Evolutionary conservation across 305 asterid species (phyloP), one percentile per base, ranked within the genome.

Genomic region (Fraxinus nigra): DNA sequence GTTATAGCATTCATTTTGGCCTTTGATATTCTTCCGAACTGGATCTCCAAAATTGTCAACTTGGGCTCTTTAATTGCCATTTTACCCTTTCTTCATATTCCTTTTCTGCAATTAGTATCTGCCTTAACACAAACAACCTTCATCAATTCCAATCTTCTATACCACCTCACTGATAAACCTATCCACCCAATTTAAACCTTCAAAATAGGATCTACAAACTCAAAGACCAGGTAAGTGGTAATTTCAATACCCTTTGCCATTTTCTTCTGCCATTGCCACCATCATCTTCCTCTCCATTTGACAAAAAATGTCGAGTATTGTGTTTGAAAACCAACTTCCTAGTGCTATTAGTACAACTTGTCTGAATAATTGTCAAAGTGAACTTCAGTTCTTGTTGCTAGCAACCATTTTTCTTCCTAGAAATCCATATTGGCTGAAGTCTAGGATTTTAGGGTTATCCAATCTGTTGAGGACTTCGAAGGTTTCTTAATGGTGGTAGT

Each of bases 1-100:
- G 75, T 38, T 38, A 24, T 72, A 73, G 51, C 75, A 28, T 77
- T 20, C 80, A 22, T 59, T 40, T 75, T 79, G 73, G 65, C 76
- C 67, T 81, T 46, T 61, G 61, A 34, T 79, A n/a, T 76, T 78
- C 65, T 83, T 51, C 76, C 38, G 18, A 32, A 18, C 77, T 63
- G 18, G n/a, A 76, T 16, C 81, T 72, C 69, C 63, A 48, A 63
- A 77, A 63, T 1, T 78, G 46, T 81, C 13, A 67, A 48, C 24
- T 56, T 67, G 26, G 40, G 63, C 30, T 61, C 72, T 61, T 61
- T 9, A 77, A 22, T 80, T 51, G 4, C 20, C 59, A 3, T 38
- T 72, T 82, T 51, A 38, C 76, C 34, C 63, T 73, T 80, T 32
- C 24, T 82, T 76, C 56, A 28, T 14, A 40, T 59, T 35, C 61